phyloP scores from a whole-genome alignment of 176 grass and related monocot species.

The Carex littledalei region DNA sequence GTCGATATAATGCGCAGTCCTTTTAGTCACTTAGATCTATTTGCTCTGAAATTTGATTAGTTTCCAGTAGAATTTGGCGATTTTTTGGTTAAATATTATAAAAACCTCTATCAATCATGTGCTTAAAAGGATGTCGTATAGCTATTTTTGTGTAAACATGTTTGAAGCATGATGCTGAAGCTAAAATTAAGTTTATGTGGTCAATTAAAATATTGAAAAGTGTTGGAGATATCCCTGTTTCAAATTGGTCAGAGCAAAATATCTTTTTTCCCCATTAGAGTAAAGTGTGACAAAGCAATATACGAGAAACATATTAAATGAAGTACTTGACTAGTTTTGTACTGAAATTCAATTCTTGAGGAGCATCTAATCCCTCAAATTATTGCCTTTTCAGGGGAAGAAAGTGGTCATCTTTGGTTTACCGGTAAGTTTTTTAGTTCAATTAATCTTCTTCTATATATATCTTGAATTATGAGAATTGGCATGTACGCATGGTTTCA shows the following conservation, averaged over 20 bases:
- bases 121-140: not conserved
- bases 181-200: not conserved
- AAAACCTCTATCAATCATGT: not conserved
- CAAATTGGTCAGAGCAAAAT: not conserved
- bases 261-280: too few relatives aligned
- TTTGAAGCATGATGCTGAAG: not conserved
- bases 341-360: not conserved
- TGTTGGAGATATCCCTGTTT: not conserved
- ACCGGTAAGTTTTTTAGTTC: constrained; percentile 46
- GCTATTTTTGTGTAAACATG: not conserved
- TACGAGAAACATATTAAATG: not conserved
- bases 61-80: not conserved
- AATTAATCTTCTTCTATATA: not conserved
- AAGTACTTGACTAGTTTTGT: not conserved
- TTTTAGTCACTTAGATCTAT: not conserved
- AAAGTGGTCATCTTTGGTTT: constrained; percentile 95
- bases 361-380: not conserved
- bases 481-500: not conserved
- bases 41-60: not conserved
- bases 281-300: not conserved
- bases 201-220: not conserved
- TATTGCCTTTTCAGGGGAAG: constrained; percentile 62
- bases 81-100: not conserved
- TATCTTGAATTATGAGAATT: not conserved
- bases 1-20: not conserved